These are phyloP conservation scores for Colletotrichum coccodes DNA, from an alignment of 2,329 filamentous ascomycete species.

Conservation along the genomic window DNA sequence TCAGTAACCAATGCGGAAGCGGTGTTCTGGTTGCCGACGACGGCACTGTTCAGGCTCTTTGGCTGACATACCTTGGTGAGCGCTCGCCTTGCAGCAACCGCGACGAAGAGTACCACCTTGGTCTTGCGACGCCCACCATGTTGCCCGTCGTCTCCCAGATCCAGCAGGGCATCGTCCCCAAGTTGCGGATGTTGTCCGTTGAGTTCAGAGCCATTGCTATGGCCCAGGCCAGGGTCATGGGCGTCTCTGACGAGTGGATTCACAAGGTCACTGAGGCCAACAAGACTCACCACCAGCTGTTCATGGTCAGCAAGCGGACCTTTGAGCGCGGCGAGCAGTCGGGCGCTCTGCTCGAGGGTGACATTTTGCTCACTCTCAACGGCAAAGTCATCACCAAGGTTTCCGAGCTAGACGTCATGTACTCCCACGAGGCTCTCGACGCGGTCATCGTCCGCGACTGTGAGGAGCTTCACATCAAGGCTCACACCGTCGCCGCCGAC, in stretches of 20 bases:
- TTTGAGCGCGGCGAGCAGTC: slow-evolving; percentile 65
- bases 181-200: slow-evolving; percentile 89
- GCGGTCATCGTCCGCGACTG: slow-evolving; percentile 89
- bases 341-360: slow-evolving; percentile 82
- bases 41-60: slow-evolving; percentile 92
- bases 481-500: slow-evolving; percentile 87
- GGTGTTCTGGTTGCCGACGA: slow-evolving; percentile 92
- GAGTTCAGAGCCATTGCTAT: slow-evolving; percentile 97
- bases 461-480: slow-evolving; percentile 78
- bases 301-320: slow-evolving; percentile 95
- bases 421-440: slow-evolving; percentile 84
- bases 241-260: slow-evolving; percentile 96
- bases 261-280: slow-evolving; percentile 88
- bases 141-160: slow-evolving; percentile 91
- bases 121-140: slow-evolving; percentile 87
- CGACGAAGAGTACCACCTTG: slow-evolving; percentile 96
- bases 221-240: slow-evolving; percentile 97
- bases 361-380: slow-evolving; percentile 92
- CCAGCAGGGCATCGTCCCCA: slow-evolving; percentile 80
- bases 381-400: slow-evolving; percentile 93
- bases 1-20: slow-evolving; percentile 91
- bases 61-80: slow-evolving; percentile 97
- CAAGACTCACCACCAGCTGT: slow-evolving; percentile 92
- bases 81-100: slow-evolving; percentile 81
- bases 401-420: slow-evolving; percentile 95